Percentiles rank a stretch among this genome's conserved stretches.
Evolutionary conservation across 2,329 filamentous ascomycete species (phyloP).

Genomic region (Arthrobotrys conoides): DNA sequence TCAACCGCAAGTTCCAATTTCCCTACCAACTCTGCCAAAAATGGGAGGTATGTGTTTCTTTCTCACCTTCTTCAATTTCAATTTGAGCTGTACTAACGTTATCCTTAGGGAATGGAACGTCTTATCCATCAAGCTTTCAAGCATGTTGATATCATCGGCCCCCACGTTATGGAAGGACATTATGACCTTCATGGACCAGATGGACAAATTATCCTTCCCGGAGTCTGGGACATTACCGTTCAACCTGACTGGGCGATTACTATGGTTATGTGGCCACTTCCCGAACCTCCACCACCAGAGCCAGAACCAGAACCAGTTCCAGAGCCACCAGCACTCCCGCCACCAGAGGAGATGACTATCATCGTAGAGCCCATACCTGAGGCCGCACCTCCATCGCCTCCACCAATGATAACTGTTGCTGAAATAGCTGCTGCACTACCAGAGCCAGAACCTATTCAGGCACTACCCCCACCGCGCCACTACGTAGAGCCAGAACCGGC

Average conservation of each 20-base stretch:
- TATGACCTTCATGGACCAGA: slow-evolving; percentile 85
- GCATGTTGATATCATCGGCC: slow-evolving; percentile 81
- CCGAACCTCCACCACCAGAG: slow-evolving; percentile 67
- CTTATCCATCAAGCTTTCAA: slow-evolving; percentile 87
- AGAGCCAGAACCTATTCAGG: slow-evolving; percentile 36
- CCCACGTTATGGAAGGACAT: slow-evolving; percentile 81
- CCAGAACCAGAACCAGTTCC: slow-evolving; percentile 52
- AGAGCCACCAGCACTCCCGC: slow-evolving; percentile 60
- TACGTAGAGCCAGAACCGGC: slow-evolving; percentile 30
- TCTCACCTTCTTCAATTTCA: neutral
- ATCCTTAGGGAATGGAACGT: slow-evolving; percentile 81
- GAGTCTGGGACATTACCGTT: slow-evolving; percentile 84
- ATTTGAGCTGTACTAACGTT: slow-evolving; percentile 28
- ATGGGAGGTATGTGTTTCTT: slow-evolving; percentile 77
- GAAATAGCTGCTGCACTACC: slow-evolving; percentile 42
- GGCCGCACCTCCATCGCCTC: slow-evolving; percentile 49
- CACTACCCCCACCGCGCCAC: slow-evolving; percentile 47
- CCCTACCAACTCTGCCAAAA: slow-evolving; percentile 87
- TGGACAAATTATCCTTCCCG: slow-evolving; percentile 84
- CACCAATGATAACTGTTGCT: slow-evolving; percentile 46
- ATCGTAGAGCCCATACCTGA: slow-evolving; percentile 57
- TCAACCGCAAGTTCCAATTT: slow-evolving; percentile 92
- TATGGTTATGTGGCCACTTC: slow-evolving; percentile 78
- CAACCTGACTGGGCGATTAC: slow-evolving; percentile 81
- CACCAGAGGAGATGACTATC: slow-evolving; percentile 60